Base-by-base conservation (phyloP, 768 basidiomycete species). In the Imleria badia region DNA sequence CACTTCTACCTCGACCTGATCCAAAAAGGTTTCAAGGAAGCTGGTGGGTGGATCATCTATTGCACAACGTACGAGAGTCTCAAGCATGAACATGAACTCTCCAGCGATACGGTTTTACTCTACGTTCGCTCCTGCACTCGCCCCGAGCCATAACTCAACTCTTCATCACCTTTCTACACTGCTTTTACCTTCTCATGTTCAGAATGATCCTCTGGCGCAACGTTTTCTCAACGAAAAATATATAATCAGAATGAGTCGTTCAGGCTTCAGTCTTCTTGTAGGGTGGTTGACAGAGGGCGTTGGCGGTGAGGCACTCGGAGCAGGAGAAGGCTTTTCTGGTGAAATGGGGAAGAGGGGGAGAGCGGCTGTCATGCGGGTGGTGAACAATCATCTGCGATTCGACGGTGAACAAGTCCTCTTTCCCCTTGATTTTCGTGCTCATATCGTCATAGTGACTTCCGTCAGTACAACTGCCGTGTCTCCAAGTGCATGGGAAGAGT, bases 1-100 rank as follows among this genome's bases (percentile, higher is more conserved):
- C 94, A 99, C 72, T 98, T 98, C 68, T 98, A 96, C 70, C 78
- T 99, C 30, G 96, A 98, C 69, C 81, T 99, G 45, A 85, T 98
- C 44, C 87, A 94, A 62, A 85, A 87, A 47, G 94, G 92, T 11
- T 93, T 91, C 71, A 87, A 89, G 66, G 89, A 92, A 66, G 89
- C 94, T 60, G 95, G 95, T 89, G 67, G 58, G 86, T 73, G 45
- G 19, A 40, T 30, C 45, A 5, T 43, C 42, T 38, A 22, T 41
- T 41, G 9, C 30, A 45, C 26, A 49, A 43, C 30, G 22, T 38
- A 14, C 44, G 30, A 22, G 48, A 46, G 39, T 43, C 48, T 53
- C 38, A 51, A 50, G n/a, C 63, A 45, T 19, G 52, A 47, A 23
- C 49, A 48, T 45, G 54, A 60, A 55, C 52, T 56, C 35, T 54